Conservation (phyloP, 2,329 filamentous ascomycete genomes). For the Fusarium udum region DNA sequence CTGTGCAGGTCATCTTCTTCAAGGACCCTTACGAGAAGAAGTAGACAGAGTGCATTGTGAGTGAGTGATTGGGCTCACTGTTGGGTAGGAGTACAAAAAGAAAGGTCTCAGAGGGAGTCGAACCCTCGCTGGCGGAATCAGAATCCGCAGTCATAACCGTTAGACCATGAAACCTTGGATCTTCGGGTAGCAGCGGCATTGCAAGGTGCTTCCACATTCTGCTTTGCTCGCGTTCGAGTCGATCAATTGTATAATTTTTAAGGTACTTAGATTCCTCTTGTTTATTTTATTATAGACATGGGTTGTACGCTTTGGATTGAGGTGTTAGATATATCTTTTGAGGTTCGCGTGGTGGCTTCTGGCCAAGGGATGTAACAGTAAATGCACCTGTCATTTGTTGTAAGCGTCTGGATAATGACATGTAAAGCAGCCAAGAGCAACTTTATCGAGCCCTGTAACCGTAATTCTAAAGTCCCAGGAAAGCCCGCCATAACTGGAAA, state of each 20-base stretch:
- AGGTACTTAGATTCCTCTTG: not conserved
- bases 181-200: not conserved
- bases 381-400: not conserved
- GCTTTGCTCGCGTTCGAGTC: not conserved
- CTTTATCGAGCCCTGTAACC: not conserved
- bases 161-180: not conserved
- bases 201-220: not conserved
- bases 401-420: not conserved
- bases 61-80: not conserved
- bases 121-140: not conserved
- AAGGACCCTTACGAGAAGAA: constrained; percentile 65
- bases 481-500: too few relatives aligned
- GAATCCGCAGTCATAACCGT: not conserved
- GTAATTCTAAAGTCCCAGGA: too few relatives aligned
- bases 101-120: not conserved
- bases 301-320: rapidly evolving
- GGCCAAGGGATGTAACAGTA: not conserved
- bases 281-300: not conserved
- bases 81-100: not conserved
- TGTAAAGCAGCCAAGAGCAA: not conserved
- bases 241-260: too few relatives aligned
- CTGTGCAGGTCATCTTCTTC: constrained; percentile 82
- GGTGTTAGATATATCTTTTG: rapidly evolving
- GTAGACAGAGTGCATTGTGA: constrained; percentile 61
- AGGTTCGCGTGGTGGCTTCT: not conserved